Conservation (phyloP, 1,284 basidiomycete genomes). For the Tilletia setariae region DNA sequence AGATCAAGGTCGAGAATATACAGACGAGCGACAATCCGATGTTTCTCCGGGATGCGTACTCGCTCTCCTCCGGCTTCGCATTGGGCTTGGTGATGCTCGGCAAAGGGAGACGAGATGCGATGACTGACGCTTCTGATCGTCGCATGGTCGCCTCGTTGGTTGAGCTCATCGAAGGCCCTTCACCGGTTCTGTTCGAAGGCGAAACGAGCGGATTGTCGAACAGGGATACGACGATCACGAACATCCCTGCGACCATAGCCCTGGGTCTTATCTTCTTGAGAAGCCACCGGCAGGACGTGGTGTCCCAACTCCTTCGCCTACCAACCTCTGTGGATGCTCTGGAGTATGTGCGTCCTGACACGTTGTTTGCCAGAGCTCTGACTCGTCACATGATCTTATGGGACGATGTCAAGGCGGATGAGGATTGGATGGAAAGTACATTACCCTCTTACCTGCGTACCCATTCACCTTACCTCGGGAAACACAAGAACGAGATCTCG, state of each 20-base stretch:
- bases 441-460: constrained; percentile 68
- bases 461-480: constrained; percentile 59
- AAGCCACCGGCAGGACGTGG: constrained; percentile 69
- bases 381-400: constrained; percentile 81
- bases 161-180: constrained; percentile 23
- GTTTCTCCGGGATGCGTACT: constrained; percentile 74
- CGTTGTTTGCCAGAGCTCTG: constrained; percentile 76
- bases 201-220: neutral
- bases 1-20: constrained; percentile 75
- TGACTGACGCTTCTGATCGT: constrained; percentile 38
- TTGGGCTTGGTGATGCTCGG: constrained; percentile 96
- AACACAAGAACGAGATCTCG: constrained; percentile 54
- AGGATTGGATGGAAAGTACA: constrained; percentile 73
- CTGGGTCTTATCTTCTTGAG: constrained; percentile 87
- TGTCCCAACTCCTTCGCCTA: constrained; percentile 63
- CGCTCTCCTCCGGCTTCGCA: constrained; percentile 78
- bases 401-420: constrained; percentile 70
- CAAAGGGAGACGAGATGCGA: constrained; percentile 55
- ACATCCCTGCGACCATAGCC: constrained; percentile 79
- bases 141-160: constrained; percentile 37
- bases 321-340: constrained; percentile 75
- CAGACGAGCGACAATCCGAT: constrained; percentile 65
- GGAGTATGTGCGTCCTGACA: constrained; percentile 80
- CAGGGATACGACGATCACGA: constrained; percentile 51
- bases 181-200: constrained; percentile 19